A percentile compares a stretch with the other conserved stretches of the same genome.
Conservation (phyloP, 2,329 filamentous ascomycete genomes). For the Sclerotinia borealis region DNA sequence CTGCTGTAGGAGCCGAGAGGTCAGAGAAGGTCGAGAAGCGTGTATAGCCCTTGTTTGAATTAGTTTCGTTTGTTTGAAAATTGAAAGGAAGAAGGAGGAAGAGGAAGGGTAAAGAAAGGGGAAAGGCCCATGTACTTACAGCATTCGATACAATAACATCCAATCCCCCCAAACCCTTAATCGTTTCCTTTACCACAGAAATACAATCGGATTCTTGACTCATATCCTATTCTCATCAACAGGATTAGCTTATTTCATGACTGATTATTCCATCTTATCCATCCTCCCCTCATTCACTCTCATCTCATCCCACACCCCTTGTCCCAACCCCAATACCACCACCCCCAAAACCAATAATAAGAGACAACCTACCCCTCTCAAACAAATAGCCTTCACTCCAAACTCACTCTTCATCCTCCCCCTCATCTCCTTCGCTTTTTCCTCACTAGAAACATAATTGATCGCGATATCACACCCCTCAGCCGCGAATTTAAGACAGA, state of each 20-base stretch:
- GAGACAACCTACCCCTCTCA: slow-evolving; percentile 47
- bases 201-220: slow-evolving; percentile 48
- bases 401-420: slow-evolving; percentile 43
- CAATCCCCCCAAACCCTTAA: slow-evolving; percentile 52
- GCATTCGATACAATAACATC: slow-evolving; percentile 63
- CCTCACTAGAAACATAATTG: slow-evolving; percentile 54
- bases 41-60: slow-evolving; percentile 25
- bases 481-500: slow-evolving; percentile 55
- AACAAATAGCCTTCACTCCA: slow-evolving; percentile 45
- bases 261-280: no score
- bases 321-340: no score
- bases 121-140: slow-evolving; percentile 34
- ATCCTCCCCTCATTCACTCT: accelerated
- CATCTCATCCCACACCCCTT: neutral
- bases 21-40: slow-evolving; percentile 27
- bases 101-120: neutral
- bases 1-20: slow-evolving; percentile 19
- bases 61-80: neutral
- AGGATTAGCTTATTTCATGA: neutral
- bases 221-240: slow-evolving; percentile 42
- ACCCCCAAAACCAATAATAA: neutral
- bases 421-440: slow-evolving; percentile 49
- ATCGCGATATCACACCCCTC: slow-evolving; percentile 59
- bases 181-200: slow-evolving; percentile 46
- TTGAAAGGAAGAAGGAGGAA: neutral